Conservation (phyloP, 495 filamentous ascomycete genomes). For the Lasiosphaeris hirsuta region DNA sequence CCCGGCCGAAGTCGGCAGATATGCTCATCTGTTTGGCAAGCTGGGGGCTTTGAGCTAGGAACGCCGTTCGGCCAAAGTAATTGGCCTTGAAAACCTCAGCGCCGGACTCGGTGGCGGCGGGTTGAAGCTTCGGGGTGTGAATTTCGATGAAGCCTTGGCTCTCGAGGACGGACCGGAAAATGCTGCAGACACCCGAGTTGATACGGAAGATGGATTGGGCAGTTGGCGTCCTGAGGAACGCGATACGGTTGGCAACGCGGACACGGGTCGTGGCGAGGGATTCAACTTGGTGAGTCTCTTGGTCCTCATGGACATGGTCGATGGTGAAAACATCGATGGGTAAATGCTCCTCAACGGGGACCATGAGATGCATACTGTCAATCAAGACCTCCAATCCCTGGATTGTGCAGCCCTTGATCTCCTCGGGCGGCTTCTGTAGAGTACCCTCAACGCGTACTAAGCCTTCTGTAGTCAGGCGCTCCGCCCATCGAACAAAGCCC, state of each 20-base stretch:
- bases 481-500: conserved; percentile 89
- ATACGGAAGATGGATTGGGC: conserved; percentile 89
- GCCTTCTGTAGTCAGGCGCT: conserved; percentile 72
- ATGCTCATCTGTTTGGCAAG: conserved; percentile 94
- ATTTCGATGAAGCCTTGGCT: conserved; percentile 83
- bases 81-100: conserved; percentile 91
- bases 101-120: conserved; percentile 87
- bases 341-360: conserved; percentile 60
- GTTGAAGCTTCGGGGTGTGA: conserved; percentile 87
- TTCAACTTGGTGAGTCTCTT: conserved; percentile 41
- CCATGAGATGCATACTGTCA: conserved; percentile 67
- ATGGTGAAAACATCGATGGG: conserved; percentile 63
- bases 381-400: conserved; percentile 76
- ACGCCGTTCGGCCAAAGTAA: conserved; percentile 87
- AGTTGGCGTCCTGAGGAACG: conserved; percentile 80
- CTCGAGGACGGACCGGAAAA: conserved; percentile 77
- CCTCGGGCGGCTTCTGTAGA: conserved; percentile 69
- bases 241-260: conserved; percentile 74
- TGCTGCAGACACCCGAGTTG: conserved; percentile 64
- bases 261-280: conserved; percentile 39
- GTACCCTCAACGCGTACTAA: conserved; percentile 75
- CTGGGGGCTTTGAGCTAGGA: conserved; percentile 90
- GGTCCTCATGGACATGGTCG: conserved; percentile 37
- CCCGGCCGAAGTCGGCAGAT: conserved; percentile 83
- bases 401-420: conserved; percentile 74